A percentile compares a stretch with the other conserved stretches of the same genome.
These are phyloP conservation scores for Lobosporangium transversale DNA, from an alignment of 192 early-diverging fungal genomes.

Conservation along the genomic window DNA sequence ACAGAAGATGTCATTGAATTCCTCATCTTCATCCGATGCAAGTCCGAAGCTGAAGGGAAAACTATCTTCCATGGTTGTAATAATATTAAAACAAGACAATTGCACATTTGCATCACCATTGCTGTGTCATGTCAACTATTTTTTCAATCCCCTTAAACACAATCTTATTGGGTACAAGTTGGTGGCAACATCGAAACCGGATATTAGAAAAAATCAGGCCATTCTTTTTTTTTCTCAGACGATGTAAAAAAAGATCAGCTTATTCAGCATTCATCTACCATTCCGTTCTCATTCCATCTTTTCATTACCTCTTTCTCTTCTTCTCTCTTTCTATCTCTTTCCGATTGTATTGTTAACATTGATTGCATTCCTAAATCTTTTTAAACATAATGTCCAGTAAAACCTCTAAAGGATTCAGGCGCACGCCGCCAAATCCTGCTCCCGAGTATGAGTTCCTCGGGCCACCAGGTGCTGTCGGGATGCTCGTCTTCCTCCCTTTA, in stretches of 20 bases:
- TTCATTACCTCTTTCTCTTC: no score
- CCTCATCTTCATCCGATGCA: slow-evolving; percentile 27
- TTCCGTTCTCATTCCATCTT: no score
- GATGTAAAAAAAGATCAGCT: no score
- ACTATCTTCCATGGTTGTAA: slow-evolving; percentile 22
- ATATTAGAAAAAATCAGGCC: background rate
- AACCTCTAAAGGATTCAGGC: slow-evolving; percentile 8
- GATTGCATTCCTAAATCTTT: background rate
- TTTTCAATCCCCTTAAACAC: no score
- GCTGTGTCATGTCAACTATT: no score
- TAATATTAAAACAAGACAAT: no score
- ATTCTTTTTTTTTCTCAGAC: slow-evolving; percentile 4
- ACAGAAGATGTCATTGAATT: slow-evolving; percentile 29
- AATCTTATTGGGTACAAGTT: no score
- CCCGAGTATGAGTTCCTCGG: slow-evolving; percentile 88
- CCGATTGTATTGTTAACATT: no score
- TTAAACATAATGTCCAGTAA: background rate
- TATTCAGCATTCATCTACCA: no score
- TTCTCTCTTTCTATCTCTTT: no score
- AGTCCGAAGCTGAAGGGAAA: slow-evolving; percentile 46
- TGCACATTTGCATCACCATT: no score
- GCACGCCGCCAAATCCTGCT: slow-evolving; percentile 67
- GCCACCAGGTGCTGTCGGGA: slow-evolving; percentile 65
- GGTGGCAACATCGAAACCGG: no score
- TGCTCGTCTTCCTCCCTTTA: slow-evolving; percentile 60